phyloP scores from a whole-genome alignment of 192 early-diverging fungal genomes.

The Coemansia sp. region DNA sequence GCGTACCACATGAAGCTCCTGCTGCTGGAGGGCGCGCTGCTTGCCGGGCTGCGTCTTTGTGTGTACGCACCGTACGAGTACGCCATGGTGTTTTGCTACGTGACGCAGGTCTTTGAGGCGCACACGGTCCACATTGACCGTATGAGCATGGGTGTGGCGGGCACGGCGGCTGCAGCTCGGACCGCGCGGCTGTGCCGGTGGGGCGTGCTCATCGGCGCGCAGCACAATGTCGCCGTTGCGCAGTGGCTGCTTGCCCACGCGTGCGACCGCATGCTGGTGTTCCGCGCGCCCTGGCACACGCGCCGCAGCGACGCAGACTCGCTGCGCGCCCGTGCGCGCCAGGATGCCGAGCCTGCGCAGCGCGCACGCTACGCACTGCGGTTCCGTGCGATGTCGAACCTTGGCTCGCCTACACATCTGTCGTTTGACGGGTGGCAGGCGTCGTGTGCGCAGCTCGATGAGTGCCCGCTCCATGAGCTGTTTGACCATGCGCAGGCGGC shows the following conservation, averaged over 20 bases:
- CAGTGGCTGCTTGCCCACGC: constrained; percentile 37
- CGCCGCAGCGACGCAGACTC: neutral
- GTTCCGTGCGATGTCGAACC: constrained; percentile 31
- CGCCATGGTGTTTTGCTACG: constrained; percentile 28
- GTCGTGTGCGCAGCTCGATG: constrained; percentile 28
- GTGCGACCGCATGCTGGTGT: constrained; percentile 20
- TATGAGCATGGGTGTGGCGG: constrained; percentile 6
- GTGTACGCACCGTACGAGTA: constrained; percentile 38
- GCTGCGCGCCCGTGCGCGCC: neutral
- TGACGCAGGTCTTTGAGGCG: constrained; percentile 27
- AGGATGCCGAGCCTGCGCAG: constrained; percentile 14
- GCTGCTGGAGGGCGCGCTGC: constrained; percentile 19
- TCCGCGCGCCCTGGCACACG: constrained; percentile 26
- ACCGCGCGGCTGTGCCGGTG: neutral
- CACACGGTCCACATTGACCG: constrained; percentile 26
- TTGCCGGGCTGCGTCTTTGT: constrained; percentile 23
- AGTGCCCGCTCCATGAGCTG: constrained; percentile 19
- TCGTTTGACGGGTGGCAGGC: constrained; percentile 24
- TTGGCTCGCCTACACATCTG: constrained; percentile 35
- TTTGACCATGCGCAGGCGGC: constrained; percentile 16
- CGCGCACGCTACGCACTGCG: constrained; percentile 26
- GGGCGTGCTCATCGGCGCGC: constrained; percentile 9
- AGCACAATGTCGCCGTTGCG: constrained; percentile 33
- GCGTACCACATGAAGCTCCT: constrained; percentile 46
- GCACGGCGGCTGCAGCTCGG: neutral